Evolutionary conservation across 2,329 filamentous ascomycete genomes (phyloP), one percentile per base, ranked within the genome.

Genomic region (Pseudocercospora crystallina): DNA sequence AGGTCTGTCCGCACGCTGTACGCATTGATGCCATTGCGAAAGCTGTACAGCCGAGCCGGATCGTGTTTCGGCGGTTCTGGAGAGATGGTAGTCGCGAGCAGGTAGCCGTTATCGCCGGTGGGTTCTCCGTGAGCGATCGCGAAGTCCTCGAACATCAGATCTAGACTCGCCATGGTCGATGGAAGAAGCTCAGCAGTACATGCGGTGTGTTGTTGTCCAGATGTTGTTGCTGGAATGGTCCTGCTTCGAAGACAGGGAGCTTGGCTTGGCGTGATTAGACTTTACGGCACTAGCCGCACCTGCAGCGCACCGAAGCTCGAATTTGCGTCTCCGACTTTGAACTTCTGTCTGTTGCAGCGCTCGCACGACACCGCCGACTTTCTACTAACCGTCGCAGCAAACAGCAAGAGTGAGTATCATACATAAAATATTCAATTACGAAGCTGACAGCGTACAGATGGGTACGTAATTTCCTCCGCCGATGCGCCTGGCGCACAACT

Each of bases 81-180:
- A 11, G 82, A 86, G 51, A 97, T 75, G 8, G 87, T 87, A 53
- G 82, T 80, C 14, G 90, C 86, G 33, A 97, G 80, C 42, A 78
- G 77, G 62, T 87, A 86, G 53, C 90, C 90, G 66, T 88, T 82
- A 10, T 40, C 37, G 51, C 90, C 90, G 65, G 87, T 82, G 49
- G 79, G 77, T 29, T 74, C 70, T 41, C 75, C 70, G 64, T 90
- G 80, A 34, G 89, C 89, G 50, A 80, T 73, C 48, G 81, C 82
- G 68, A 96, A 95, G 53, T 88, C 83, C 36, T 77, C 74, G 63
- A 95, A 87, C 44, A 94, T 74, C 45, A 78, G 73, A 65, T 91
- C 84, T 13, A 46, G 42, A 13, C 47, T 53, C 10, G 47, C 45
- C 54, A 55, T 57, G 20, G 41, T 26, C 3, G 20, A 26, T 26